Evolutionary conservation across 371 early-diverging fungal genomes (phyloP).

Genomic region (Mortierella sp.): DNA sequence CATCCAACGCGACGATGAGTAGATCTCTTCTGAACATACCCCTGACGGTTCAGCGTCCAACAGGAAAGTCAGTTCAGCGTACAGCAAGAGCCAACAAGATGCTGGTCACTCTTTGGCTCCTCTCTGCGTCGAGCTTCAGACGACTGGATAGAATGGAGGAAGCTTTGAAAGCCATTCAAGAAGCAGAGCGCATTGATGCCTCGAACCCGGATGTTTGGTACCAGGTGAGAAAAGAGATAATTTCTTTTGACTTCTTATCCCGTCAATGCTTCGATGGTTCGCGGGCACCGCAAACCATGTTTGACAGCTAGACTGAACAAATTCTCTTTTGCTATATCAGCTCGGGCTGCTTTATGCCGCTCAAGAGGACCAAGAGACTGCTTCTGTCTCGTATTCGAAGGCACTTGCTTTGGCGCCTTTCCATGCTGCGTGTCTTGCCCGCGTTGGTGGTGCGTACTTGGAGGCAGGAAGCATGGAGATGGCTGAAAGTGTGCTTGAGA

Average conservation of each 20-base stretch:
- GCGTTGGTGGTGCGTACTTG: constrained; percentile 59
- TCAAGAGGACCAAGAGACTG: constrained; percentile 58
- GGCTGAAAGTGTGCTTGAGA: constrained; percentile 66
- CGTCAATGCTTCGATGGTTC: too few relatives aligned
- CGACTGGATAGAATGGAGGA: constrained; percentile 68
- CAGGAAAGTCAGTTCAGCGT: constrained; percentile 29
- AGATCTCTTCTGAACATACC: constrained; percentile 8
- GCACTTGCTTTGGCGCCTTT: constrained; percentile 60
- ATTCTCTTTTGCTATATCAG: too few relatives aligned
- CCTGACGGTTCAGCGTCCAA: constrained; percentile 17
- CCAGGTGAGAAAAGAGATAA: constrained; percentile 24
- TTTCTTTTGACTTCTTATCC: neutral
- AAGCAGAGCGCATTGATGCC: constrained; percentile 69
- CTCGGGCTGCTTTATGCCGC: constrained; percentile 61
- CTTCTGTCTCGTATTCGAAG: constrained; percentile 64
- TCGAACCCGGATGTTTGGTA: constrained; percentile 70
- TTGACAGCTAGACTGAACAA: too few relatives aligned
- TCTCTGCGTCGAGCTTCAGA: constrained; percentile 67
- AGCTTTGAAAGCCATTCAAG: constrained; percentile 71
- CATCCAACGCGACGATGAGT: neutral
- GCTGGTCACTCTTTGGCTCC: constrained; percentile 65
- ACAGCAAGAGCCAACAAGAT: constrained; percentile 56
- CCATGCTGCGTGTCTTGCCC: constrained; percentile 57
- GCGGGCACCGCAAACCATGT: too few relatives aligned
- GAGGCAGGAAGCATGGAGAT: constrained; percentile 56